Conservation (phyloP, 1,284 basidiomycete species). For the Heterobasidion occidentale region DNA sequence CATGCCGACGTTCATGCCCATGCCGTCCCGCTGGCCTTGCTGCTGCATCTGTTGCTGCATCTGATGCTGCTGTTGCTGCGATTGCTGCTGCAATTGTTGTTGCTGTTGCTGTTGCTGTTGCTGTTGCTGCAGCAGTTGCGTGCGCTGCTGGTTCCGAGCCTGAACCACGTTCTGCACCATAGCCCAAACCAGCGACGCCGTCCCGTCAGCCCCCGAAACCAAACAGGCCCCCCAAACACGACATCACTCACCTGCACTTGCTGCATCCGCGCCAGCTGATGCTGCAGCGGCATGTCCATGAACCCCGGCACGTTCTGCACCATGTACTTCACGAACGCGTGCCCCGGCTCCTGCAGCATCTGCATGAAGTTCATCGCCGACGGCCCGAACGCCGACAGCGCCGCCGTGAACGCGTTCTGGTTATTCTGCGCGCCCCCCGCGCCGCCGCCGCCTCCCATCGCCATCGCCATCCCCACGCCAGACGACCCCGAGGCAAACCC, state of each 20-base stretch:
- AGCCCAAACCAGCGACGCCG: background rate
- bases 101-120: slow-evolving; percentile 20
- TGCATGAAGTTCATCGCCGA: slow-evolving; percentile 26
- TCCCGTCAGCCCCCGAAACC: background rate
- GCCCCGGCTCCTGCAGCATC: slow-evolving; percentile 45
- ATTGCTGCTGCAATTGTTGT: slow-evolving; percentile 7
- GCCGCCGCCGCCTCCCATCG: slow-evolving; percentile 1
- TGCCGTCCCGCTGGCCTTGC: too few relatives aligned
- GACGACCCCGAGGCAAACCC: background rate
- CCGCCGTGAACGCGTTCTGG: slow-evolving; percentile 8
- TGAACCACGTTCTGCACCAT: too few relatives aligned
- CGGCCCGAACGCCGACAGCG: slow-evolving; percentile 19
- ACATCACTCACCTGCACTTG: slow-evolving; percentile 37
- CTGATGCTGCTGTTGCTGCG: background rate
- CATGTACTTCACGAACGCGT: slow-evolving; percentile 53
- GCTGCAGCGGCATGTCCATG: slow-evolving; percentile 35
- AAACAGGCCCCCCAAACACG: background rate
- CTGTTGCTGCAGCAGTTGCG: slow-evolving; percentile 12
- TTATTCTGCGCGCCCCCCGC: background rate
- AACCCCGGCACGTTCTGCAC: slow-evolving; percentile 45
- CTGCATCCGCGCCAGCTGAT: slow-evolving; percentile 54
- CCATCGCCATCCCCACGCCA: background rate
- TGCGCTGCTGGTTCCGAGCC: background rate
- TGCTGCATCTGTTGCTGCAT: too few relatives aligned
- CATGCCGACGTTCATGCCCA: too few relatives aligned